Evolutionary conservation across 2,329 filamentous ascomycete genomes (phyloP).

Genomic region (Diaporthe helianthi): DNA sequence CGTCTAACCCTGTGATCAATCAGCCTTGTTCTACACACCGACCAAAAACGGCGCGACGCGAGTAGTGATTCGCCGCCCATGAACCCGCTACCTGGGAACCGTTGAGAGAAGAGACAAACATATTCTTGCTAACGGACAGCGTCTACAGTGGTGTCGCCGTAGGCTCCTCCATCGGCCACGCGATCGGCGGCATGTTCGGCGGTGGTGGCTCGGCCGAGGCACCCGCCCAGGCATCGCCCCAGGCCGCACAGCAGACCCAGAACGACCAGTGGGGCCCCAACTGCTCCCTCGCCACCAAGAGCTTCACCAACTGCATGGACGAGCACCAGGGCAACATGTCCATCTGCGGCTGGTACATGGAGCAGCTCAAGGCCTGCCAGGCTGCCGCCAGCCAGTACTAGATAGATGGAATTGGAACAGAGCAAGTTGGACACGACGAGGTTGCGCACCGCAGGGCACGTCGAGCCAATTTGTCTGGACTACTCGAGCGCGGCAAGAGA

Average conservation of each 20-base stretch:
- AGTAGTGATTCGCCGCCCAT: too few species aligned
- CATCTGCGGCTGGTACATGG: slow-evolving; percentile 97
- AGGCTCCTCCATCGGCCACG: slow-evolving; percentile 94
- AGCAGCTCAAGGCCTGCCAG: slow-evolving; percentile 93
- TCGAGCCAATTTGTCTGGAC: not conserved
- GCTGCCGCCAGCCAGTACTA: slow-evolving; percentile 77
- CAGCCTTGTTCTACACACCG: not conserved
- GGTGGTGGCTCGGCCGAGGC: slow-evolving; percentile 68
- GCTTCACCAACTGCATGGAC: slow-evolving; percentile 96
- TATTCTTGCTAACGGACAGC: slow-evolving; percentile 37
- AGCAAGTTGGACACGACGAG: not conserved
- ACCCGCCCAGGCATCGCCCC: slow-evolving; percentile 56
- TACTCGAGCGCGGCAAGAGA: not conserved
- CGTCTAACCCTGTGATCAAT: slow-evolving; percentile 53
- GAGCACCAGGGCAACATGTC: slow-evolving; percentile 92
- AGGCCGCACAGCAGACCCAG: slow-evolving; percentile 59
- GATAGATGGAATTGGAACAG: slow-evolving; percentile 47
- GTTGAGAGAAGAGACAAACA: slow-evolving; percentile 31
- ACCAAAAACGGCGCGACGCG: not conserved
- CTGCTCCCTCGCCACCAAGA: slow-evolving; percentile 80
- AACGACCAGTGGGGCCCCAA: slow-evolving; percentile 66
- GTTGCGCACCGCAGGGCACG: not conserved
- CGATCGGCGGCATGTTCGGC: slow-evolving; percentile 86
- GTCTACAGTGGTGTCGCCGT: slow-evolving; percentile 86
- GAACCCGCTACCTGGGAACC: not conserved